A percentile compares a stretch with the other conserved stretches of the same genome.
Conservation (phyloP, 2,329 filamentous ascomycete species). For the Thielaviopsis musarum region DNA sequence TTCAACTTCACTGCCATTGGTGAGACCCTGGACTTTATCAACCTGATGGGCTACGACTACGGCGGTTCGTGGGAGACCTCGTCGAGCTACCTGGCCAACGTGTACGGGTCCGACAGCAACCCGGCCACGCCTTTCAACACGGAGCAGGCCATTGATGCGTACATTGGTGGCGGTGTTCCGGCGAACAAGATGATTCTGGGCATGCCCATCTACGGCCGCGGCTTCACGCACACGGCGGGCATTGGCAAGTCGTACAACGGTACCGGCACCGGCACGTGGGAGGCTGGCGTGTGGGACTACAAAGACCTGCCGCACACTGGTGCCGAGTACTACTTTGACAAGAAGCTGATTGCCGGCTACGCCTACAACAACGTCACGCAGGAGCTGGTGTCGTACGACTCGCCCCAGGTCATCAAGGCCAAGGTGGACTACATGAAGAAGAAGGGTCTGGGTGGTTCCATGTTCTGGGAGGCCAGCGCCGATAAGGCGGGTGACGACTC, state of each 20-base stretch:
- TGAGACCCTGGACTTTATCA: slow-evolving; percentile 33
- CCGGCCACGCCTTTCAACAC: slow-evolving; percentile 55
- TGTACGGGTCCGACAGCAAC: slow-evolving; percentile 39
- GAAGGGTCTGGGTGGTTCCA: slow-evolving; percentile 51
- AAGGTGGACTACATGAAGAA: slow-evolving; percentile 52
- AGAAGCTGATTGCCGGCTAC: slow-evolving; percentile 45
- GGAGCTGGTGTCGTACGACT: slow-evolving; percentile 59
- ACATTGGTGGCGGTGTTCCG: slow-evolving; percentile 45
- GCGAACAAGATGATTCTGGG: slow-evolving; percentile 55
- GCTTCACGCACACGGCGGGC: slow-evolving; percentile 45
- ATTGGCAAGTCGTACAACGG: slow-evolving; percentile 47
- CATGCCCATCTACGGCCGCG: slow-evolving; percentile 65
- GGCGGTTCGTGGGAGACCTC: slow-evolving; percentile 48
- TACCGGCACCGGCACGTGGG: slow-evolving; percentile 52
- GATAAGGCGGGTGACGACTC: slow-evolving; percentile 44
- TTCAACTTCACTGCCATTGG: slow-evolving; percentile 31
- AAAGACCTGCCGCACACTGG: slow-evolving; percentile 53
- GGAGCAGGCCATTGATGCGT: slow-evolving; percentile 45
- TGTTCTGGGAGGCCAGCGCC: slow-evolving; percentile 73
- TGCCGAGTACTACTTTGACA: slow-evolving; percentile 40
- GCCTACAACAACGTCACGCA: slow-evolving; percentile 44
- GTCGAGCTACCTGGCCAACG: slow-evolving; percentile 55
- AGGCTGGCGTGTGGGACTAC: slow-evolving; percentile 64
- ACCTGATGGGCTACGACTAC: slow-evolving; percentile 61
- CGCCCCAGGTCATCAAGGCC: slow-evolving; percentile 35